Evolutionary conservation across 106 monocot species (phyloP).

Genomic region (Ottelia alismoides): DNA sequence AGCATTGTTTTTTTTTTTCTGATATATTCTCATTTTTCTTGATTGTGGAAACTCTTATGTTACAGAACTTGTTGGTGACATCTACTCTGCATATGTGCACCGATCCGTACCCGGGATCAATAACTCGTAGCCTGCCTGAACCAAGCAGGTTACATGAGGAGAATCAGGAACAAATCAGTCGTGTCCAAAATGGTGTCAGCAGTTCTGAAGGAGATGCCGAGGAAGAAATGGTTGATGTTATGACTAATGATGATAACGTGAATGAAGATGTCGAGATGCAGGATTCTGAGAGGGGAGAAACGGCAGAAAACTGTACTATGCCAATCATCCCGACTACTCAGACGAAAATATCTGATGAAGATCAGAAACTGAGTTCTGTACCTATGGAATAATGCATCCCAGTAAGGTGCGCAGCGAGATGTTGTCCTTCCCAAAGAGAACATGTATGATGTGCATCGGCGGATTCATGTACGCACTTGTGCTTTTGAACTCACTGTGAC

Average conservation of each 20-base stretch:
- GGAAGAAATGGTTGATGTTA: constrained; percentile 84
- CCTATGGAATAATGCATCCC: too few species aligned
- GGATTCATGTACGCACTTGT: too few species aligned
- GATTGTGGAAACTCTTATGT: too few species aligned
- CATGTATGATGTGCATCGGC: too few species aligned
- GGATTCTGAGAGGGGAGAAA: constrained; percentile 26
- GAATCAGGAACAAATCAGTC: constrained; percentile 1
- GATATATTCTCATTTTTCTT: too few species aligned
- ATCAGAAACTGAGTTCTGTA: too few species aligned
- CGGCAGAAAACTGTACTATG: background rate
- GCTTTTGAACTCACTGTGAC: too few species aligned
- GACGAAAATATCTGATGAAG: too few species aligned
- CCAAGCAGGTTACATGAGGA: constrained; percentile 6
- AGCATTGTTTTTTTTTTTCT: too few species aligned
- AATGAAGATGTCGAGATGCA: constrained; percentile 38
- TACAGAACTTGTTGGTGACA: constrained; percentile 87
- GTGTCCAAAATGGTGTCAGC: constrained; percentile 30
- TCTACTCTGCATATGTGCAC: constrained; percentile 51
- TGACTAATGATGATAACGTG: constrained; percentile 13
- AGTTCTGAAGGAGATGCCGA: constrained; percentile 29
- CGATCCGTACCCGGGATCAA: constrained; percentile 42
- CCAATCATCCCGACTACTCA: background rate
- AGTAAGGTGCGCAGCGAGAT: too few species aligned
- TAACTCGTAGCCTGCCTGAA: constrained; percentile 5
- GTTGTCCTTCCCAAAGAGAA: too few species aligned